Evolutionary conservation across 495 filamentous ascomycete species (phyloP).

Genomic region (Apodospora peruviana): DNA sequence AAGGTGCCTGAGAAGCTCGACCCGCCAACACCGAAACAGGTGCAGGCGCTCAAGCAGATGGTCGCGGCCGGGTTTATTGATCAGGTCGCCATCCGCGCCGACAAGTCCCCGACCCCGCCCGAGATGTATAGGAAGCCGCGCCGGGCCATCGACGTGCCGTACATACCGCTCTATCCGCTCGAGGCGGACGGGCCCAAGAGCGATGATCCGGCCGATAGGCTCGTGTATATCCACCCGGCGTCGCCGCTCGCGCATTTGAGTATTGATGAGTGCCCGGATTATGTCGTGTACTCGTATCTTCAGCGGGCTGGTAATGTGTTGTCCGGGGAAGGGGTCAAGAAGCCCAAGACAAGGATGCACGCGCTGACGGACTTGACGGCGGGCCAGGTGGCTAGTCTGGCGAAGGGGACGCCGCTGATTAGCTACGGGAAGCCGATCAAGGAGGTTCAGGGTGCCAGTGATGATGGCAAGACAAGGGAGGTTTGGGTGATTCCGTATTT

Average conservation of each 20-base stretch:
- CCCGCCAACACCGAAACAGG: conserved; percentile 62
- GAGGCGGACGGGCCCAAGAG: conserved; percentile 35
- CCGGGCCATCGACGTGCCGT: conserved; percentile 82
- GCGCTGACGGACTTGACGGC: conserved; percentile 73
- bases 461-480: conserved; percentile 55
- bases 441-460: conserved; percentile 36
- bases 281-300: conserved; percentile 81
- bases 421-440: conserved; percentile 88
- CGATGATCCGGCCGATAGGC: conserved; percentile 35
- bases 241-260: conserved; percentile 69
- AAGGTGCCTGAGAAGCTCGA: conserved; percentile 58
- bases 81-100: conserved; percentile 89
- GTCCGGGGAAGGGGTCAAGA: conserved; percentile 39
- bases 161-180: conserved; percentile 77
- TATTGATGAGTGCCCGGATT: conserved; percentile 70
- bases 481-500: conserved; percentile 79
- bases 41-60: conserved; percentile 84
- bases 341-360: conserved; percentile 82
- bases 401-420: conserved; percentile 79
- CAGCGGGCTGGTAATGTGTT: conserved; percentile 56
- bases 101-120: conserved; percentile 70
- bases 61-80: conserved; percentile 91
- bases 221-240: conserved; percentile 80
- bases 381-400: conserved; percentile 69
- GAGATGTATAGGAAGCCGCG: conserved; percentile 65